Conservation (phyloP, 1,284 basidiomycete genomes). For the Coniferiporia weirii region DNA sequence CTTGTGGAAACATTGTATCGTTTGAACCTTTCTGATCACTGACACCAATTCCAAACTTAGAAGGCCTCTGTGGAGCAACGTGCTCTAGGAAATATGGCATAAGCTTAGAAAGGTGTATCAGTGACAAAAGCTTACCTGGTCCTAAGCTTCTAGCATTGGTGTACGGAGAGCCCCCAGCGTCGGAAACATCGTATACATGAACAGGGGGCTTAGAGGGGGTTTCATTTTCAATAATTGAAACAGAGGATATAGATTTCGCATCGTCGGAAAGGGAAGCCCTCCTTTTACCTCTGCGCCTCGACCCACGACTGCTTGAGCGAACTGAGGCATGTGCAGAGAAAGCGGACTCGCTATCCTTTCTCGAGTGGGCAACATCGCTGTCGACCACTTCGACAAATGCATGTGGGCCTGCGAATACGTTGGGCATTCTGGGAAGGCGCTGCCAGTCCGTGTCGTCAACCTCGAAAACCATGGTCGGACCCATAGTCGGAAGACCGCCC, state of each 20-base stretch:
- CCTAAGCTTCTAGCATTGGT: background rate
- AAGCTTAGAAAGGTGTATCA: background rate
- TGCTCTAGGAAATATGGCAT: background rate
- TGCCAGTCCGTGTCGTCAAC: slow-evolving; percentile 63
- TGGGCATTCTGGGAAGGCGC: slow-evolving; percentile 32
- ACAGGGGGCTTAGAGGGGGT: slow-evolving; percentile 51
- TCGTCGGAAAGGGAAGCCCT: slow-evolving; percentile 24
- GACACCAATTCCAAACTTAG: background rate
- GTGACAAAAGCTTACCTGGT: background rate
- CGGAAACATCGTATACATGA: slow-evolving; percentile 45
- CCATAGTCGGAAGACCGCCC: slow-evolving; percentile 9
- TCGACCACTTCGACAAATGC: slow-evolving; percentile 60
- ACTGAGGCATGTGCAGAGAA: slow-evolving; percentile 24
- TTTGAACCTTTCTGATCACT: background rate
- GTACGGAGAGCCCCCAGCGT: slow-evolving; percentile 4
- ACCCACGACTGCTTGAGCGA: slow-evolving; percentile 16
- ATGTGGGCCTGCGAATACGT: slow-evolving; percentile 35
- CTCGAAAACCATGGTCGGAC: slow-evolving; percentile 39
- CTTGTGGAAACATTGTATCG: slow-evolving; percentile 3
- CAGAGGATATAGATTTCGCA: slow-evolving; percentile 40
- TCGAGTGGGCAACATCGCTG: slow-evolving; percentile 37
- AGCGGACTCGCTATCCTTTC: slow-evolving; percentile 23
- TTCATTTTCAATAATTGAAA: slow-evolving; percentile 50
- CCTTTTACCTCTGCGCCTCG: slow-evolving; percentile 47
- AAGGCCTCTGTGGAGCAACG: background rate